Evolutionary conservation across 345 rosid species (phyloP), one percentile per base, ranked within the genome.

Genomic region (Firmiana major): DNA sequence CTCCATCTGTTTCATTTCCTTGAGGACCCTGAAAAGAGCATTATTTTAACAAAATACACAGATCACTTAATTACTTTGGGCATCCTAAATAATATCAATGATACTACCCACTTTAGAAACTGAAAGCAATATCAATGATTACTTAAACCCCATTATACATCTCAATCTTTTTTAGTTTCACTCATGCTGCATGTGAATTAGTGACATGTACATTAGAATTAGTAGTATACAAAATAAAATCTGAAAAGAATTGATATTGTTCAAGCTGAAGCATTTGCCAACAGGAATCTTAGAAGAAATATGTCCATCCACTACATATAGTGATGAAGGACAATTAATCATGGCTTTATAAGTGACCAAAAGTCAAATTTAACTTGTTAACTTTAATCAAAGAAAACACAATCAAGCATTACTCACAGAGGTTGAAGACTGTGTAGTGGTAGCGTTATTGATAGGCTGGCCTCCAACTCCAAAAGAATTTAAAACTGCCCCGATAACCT

Each of bases 401-500:
- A 71, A 51, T 71, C 64, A 74, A 55, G 67, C 69, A 13, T 45
- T 51, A 84, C 91, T 84, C 54, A 95, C 98, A 74, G 81, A 53
- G 76, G 83, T 24, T 63, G 94, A 84, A 55, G 88, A 62, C 46
- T 86, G 97, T 10, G 34, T 7, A 36, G 53, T 40, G 46, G 79
- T 76, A 75, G 84, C 88, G 82, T 83, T 86, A 69, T 82, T 66
- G 74, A 79, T 28, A 42, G 83, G 74, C 80, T 89, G 93, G 64
- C 89, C 88, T 15, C 96, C 89, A 63, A 90, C 75, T 64, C 97
- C 98, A 75, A 96, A 82, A 54, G 97, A 90, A 86, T 90, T 96
- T 57, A 96, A 83, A 84, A 92, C 91, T 34, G 93, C 90, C 62
- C 97, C 97, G 81, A 96, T 91, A 79, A 92, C 94, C 99, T 96